Base-by-base conservation (phyloP, 2,329 filamentous ascomycete species). In the Talaromyces funiculosus region DNA sequence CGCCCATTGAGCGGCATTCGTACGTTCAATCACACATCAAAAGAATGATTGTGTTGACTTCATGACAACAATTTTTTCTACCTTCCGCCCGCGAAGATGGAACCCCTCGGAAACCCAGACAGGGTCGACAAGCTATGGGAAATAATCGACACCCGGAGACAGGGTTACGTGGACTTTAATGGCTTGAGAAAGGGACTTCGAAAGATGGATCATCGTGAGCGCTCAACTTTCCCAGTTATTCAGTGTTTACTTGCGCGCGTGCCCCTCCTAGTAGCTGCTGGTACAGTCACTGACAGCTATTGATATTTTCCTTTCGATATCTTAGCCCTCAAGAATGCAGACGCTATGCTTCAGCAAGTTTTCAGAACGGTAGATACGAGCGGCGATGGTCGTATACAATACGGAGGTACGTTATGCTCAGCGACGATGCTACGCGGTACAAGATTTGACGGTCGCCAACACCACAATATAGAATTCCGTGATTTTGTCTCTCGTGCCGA, bases 181-280 rank as follows among this genome's bases (percentile, higher is more conserved):
- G 92, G 86, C 33, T 79, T 99, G 67, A 89, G 92, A 77, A 90
- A 86, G 77, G 94, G 93, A 3, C 78, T 99, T 71, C 86, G 82
- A 73, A 90, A 87, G 75, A 91, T 97, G 70, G 92, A 97, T 74
- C 94, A 99, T 74, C 94, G 92, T 96, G 78, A 78, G 87, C 73
- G 64, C 49, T 37, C 29, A 35, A 58, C 47, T 53, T 61, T 59
- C 65, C 63, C 64, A 14, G 45, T 22, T 54, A 8, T 45, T 51
- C 16, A 26, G 20, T 45, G 43, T 57, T 45, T 57, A 40, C 31
- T 37, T 49, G 24, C 38, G 35, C 58, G 37, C 49, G 18, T 26
- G 42, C 51, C 31, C 33, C 51, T 40, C 51, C 14, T 29, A 40
- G 51, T 40, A 54, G 31, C 51, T 54, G 51, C 22, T 54, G 7